Base-by-base conservation (phyloP, 768 basidiomycete genomes). In the Psilocybe azurescens region DNA sequence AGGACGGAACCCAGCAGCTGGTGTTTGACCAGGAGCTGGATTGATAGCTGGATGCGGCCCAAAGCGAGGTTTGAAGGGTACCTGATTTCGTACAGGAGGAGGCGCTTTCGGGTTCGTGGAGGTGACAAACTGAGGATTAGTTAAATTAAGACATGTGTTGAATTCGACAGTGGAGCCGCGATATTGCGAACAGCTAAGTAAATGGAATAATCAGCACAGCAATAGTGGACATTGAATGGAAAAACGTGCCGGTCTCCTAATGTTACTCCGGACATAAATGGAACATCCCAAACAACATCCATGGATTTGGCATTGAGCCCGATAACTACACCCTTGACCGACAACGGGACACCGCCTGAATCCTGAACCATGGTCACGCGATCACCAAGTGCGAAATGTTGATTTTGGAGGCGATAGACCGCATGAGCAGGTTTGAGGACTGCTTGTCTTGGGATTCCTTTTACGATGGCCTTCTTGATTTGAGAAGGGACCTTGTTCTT, bases 301-400 rank as follows among this genome's bases (percentile, higher is more conserved):
- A 99, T 91, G 3, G 90, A 87, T 70, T 90, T 92, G 2, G 89
- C 77, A 68, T 89, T 93, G 69, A 99, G 76, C 13, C 96, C 94
- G 56, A 99, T 86, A 28, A 99, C 95, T 14, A 97, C 94, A 20
- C 97, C 97, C 76, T 97, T 98, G 55, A 89, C 90, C 1, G 89
- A 88, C 13, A 99, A 80, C 1, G 96, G 95, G 0, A 99, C 96
- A 36, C 90, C 88, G 30, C 96, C 96, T 0, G 95, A 89, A 71
- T 99, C 97, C 67, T 93, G 91, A 1, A 98, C 95, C 93, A 97
- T 97, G 16, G 90, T 91, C 39, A 98, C 96, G 10, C 97, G 85
- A 74, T 99, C 97, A 11, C 97, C 97, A 5, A 99, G 82, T 0
- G 82, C 79, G 71, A 98, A 99, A 11, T 77, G 79, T 74, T 99